Conservation (phyloP, 139 green algal genomes). For the Chlorella sp. region DNA sequence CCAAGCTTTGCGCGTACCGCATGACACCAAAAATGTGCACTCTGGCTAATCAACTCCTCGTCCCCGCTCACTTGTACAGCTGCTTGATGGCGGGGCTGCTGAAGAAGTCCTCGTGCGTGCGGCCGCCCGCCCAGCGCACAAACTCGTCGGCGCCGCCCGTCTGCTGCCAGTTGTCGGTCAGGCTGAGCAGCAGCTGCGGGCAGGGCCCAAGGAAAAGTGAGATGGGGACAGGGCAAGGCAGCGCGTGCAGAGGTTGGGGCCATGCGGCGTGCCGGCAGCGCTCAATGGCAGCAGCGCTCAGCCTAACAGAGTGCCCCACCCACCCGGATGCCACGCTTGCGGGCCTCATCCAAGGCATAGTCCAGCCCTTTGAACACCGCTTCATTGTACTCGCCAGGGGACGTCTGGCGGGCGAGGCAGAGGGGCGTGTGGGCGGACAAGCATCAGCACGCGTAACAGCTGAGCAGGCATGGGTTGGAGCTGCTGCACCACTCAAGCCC, state of each 20-base stretch:
- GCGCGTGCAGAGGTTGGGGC: not conserved
- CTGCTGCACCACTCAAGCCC: no score
- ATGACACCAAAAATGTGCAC: no score
- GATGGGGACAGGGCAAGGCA: not conserved
- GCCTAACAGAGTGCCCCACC: not conserved
- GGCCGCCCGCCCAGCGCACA: slow-evolving; percentile 18
- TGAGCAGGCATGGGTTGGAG: no score
- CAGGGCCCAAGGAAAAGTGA: no score
- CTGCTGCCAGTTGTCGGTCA: slow-evolving; percentile 59
- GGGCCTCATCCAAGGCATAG: slow-evolving; percentile 51
- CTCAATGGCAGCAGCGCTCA: not conserved
- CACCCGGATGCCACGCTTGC: slow-evolving; percentile 37
- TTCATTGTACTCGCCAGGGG: slow-evolving; percentile 61
- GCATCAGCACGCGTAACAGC: no score
- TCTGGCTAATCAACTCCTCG: not conserved
- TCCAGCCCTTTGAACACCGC: slow-evolving; percentile 56
- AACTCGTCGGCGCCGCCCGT: slow-evolving; percentile 32
- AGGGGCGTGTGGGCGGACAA: slow-evolving; percentile 14
- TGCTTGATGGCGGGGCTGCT: slow-evolving; percentile 1
- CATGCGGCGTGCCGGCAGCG: not conserved
- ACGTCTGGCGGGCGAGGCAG: not conserved
- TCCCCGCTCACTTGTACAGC: slow-evolving; percentile 59
- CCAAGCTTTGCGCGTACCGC: no score
- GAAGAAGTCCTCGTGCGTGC: slow-evolving; percentile 48
- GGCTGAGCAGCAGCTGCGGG: slow-evolving; percentile 42